These are phyloP conservation scores for Tylopilus sp. DNA, from an alignment of 768 basidiomycete genomes.

Conservation along the genomic window DNA sequence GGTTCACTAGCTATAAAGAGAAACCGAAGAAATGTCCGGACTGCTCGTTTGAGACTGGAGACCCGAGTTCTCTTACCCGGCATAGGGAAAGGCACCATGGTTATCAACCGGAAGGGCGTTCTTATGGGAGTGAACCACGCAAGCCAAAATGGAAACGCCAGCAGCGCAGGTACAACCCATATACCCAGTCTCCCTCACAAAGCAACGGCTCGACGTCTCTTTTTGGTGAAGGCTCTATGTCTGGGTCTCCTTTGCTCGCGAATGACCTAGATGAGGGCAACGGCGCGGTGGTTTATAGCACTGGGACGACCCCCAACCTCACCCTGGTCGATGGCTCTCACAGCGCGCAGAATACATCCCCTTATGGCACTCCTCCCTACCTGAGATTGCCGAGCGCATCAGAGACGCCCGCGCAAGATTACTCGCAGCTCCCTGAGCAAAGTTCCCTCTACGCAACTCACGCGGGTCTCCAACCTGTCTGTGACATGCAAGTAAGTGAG, in stretches of 20 bases:
- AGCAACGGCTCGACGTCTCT: not conserved
- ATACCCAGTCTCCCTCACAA: not conserved
- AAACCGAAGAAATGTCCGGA: not conserved
- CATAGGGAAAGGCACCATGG: not conserved
- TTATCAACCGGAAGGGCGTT: not conserved
- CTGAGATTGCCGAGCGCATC: not conserved
- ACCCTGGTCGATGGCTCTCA: not conserved
- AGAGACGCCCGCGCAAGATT: not conserved
- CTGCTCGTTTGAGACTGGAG: not conserved
- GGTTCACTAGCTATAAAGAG: slow-evolving; percentile 6
- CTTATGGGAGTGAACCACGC: no score
- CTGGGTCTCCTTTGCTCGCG: not conserved
- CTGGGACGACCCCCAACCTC: slow-evolving; percentile 27
- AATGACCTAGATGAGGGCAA: not conserved
- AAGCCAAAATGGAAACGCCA: not conserved
- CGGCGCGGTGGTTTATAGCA: not conserved
- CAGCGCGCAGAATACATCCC: not conserved
- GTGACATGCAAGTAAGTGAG: not conserved
- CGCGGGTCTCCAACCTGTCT: not conserved
- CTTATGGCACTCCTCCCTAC: not conserved
- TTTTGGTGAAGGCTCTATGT: not conserved
- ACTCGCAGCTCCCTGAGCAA: not conserved
- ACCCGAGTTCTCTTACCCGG: not conserved
- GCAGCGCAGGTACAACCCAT: not conserved
- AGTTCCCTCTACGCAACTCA: no score